Evolutionary conservation across 139 green algal species (phyloP), one percentile per base, ranked within the genome.

Genomic region (Picochlorum sp.): DNA sequence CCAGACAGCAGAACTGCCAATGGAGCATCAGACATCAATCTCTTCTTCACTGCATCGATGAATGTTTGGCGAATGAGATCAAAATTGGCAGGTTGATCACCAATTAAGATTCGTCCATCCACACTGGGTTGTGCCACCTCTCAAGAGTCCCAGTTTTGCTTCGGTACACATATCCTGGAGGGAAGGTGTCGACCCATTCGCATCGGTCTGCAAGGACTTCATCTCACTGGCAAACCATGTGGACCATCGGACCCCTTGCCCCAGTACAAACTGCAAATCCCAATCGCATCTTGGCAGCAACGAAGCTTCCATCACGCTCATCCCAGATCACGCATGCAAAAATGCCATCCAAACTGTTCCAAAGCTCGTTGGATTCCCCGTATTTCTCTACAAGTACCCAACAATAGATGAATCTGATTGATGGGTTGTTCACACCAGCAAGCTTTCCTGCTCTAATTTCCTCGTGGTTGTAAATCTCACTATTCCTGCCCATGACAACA

Each of bases 21-120:
- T 28, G 93, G 88, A 28, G 95, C 93, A 61, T 99, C 93, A 15
- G 78, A 86, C 94, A 99, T 99, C 10, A 99, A 81, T 45, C 92
- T 78, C 82, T 96, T 96, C 45, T 87, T 79, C 50, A 96, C 90
- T 8, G 90, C 74, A 23, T 81, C 72, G 56, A 89, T 80, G 63
- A 96, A 88, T 1, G 84, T 75, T 21, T 83, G 63, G 20, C 83
- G 76, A 23, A 91, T 28, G 41, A 61, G 18, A 45, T 13, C 37
- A 37, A 81, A 58, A 73, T 85, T 77, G 21, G 68, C 60, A 34
- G 71, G 57, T 8, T 56, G 49, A 23, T 28, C 69, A 44, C 84
- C 75, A 18, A 83, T 57, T 73, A 59, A 21, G 62, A 49, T 26
- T 62, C 14, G 41, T 87, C 69, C 2, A 87, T 58, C 87, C 85